A percentile compares a stretch with the other conserved stretches of the same genome.
These are phyloP conservation scores for Peronospora destructor DNA, from an alignment of 352 stramenopile genomes.

Conservation along the genomic window DNA sequence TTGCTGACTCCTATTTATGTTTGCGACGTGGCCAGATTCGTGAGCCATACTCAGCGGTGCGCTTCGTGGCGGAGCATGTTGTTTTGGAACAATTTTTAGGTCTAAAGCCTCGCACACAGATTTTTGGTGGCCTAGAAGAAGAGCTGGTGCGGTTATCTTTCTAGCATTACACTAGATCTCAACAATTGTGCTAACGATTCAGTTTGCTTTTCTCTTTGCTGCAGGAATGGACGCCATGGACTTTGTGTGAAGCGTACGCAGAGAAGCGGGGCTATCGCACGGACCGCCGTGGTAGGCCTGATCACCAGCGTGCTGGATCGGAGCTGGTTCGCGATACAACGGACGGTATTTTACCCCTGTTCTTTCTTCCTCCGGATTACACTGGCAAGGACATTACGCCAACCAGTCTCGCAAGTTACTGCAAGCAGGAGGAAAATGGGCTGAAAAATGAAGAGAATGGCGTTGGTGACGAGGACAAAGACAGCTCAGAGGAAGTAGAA, in stretches of 20 bases:
- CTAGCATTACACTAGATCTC: constrained; percentile 1
- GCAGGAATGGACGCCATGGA: constrained; percentile 81
- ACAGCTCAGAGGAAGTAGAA: constrained; percentile 17
- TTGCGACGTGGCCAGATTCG: constrained; percentile 50
- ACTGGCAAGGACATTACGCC: constrained; percentile 43
- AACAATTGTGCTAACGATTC: not conserved
- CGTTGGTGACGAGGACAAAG: constrained; percentile 18
- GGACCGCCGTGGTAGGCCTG: constrained; percentile 64
- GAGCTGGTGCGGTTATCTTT: constrained; percentile 39
- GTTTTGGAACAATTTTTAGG: constrained; percentile 62
- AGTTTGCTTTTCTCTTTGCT: not conserved
- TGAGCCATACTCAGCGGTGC: constrained; percentile 82
- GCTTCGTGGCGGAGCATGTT: constrained; percentile 77
- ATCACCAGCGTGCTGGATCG: constrained; percentile 73
- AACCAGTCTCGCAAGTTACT: constrained; percentile 32
- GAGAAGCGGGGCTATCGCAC: constrained; percentile 79
- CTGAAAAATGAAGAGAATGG: constrained; percentile 10
- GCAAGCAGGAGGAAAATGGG: constrained; percentile 20
- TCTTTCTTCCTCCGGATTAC: constrained; percentile 76
- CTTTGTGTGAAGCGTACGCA: constrained; percentile 76
- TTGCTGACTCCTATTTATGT: constrained; percentile 3
- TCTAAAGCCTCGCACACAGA: constrained; percentile 60
- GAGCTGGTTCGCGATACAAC: constrained; percentile 79
- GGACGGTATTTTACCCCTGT: constrained; percentile 74
- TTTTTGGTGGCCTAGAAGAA: constrained; percentile 73